Evolutionary conservation across 805 yeast species (phyloP), one percentile per base, ranked within the genome.

Genomic region (Sugiyamaella valdiviana): DNA sequence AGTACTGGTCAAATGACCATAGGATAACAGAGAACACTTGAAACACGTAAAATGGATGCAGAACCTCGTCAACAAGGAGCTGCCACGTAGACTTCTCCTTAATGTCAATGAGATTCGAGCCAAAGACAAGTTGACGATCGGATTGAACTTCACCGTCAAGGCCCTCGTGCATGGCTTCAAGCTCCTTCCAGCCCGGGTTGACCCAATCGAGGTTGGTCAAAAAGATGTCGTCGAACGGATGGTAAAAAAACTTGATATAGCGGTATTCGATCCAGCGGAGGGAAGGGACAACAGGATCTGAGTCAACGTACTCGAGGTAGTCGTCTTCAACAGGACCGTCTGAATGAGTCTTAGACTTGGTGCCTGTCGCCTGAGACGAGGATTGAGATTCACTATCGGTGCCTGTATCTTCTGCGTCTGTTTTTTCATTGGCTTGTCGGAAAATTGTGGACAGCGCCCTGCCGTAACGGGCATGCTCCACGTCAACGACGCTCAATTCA

Each of bases 11-110:
- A 14, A 88, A 78, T 9, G 88, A 75, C 99, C 99, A 93, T 40
- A 93, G 70, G 26, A 90, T 69, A 48, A 93, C 85, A 2, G 97
- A 89, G 62, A 91, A 91, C 1, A 91, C 82, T 69, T 93, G 99
- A 64, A 93, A 93, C 39, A 95, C 77, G 64, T 93, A 93, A 63
- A 93, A 93, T 0, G 99, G 99, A 64, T 93, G 98, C 38, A 93
- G 68, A 0, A 89, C 87, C 64, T 93, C 99, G 60, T 88, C 95
- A 21, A 84, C 71, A 32, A 93, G 71, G 40, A 93, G 73, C 61
- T 80, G 79, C 0, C 69, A 29, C 1, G 79, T 69, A 0, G 90
- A 63, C 52, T 89, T 91, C 50, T 85, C 91, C 46, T 79, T 79
- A 56, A 93, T 78, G 49, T 83, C 83, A 42, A 93, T 77, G 23